Evolutionary conservation across 2,329 filamentous ascomycete genomes (phyloP).

Genomic region (Epichloe gansuensis): DNA sequence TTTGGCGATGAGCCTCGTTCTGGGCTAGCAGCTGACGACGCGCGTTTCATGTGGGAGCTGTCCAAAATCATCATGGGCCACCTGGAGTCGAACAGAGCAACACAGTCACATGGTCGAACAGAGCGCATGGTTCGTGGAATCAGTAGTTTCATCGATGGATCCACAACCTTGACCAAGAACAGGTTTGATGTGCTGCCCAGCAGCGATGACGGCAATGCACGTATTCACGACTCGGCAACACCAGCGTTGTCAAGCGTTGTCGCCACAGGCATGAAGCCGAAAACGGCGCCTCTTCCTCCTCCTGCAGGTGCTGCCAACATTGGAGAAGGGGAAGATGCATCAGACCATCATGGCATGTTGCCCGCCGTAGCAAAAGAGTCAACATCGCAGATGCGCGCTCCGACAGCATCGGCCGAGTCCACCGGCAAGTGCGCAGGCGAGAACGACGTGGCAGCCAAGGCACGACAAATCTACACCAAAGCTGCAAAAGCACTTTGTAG

Average conservation of each 20-base stretch:
- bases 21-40: conserved; percentile 12
- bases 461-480: background rate
- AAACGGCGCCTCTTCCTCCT: background rate
- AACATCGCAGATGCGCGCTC: background rate
- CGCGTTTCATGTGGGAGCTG: conserved; percentile 10
- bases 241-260: background rate
- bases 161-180: background rate
- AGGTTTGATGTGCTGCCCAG: background rate
- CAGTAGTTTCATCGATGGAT: conserved; percentile 16
- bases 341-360: background rate
- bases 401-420: background rate
- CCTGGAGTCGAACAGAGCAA: conserved; percentile 15
- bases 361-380: background rate
- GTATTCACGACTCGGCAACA: conserved; percentile 12
- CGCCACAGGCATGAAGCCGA: background rate
- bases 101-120: conserved; percentile 13
- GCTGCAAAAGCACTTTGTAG: conserved; percentile 1
- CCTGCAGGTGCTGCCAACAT: background rate
- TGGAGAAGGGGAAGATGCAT: background rate
- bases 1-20: conserved; percentile 4
- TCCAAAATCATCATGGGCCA: conserved; percentile 19
- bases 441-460: background rate
- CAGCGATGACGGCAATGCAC: background rate
- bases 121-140: conserved; percentile 22
- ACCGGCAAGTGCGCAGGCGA: background rate